Evolutionary conservation across 2,329 filamentous ascomycete species (phyloP).

Genomic region (Botrytis squamosa): DNA sequence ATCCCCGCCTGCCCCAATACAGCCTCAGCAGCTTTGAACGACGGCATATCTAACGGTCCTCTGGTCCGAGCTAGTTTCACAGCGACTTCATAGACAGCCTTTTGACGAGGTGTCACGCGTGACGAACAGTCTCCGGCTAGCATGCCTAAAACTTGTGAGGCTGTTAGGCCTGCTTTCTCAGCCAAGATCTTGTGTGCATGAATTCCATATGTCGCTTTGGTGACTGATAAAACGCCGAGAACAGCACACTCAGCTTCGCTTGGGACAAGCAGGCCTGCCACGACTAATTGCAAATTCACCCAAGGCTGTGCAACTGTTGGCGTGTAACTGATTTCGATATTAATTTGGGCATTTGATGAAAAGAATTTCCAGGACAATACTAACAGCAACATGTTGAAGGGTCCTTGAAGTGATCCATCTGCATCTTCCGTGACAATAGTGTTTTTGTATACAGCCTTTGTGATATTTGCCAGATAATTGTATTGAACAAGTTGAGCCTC

Average conservation of each 20-base stretch:
- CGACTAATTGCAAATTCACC: not conserved
- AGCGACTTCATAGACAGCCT: not conserved
- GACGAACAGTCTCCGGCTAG: not conserved
- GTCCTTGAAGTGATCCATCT: slow-evolving; percentile 8
- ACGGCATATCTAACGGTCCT: not conserved
- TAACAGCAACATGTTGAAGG: slow-evolving; percentile 8
- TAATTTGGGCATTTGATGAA: not conserved
- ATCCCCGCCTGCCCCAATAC: not conserved
- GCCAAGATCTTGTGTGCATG: slow-evolving; percentile 9
- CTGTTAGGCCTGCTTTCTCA: not conserved
- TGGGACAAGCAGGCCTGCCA: not conserved
- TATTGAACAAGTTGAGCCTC: slow-evolving; percentile 1
- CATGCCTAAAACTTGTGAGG: not conserved
- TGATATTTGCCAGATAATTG: not conserved
- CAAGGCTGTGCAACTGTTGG: not conserved
- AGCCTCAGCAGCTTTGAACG: not conserved
- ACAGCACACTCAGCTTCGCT: not conserved
- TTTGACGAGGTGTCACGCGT: not conserved
- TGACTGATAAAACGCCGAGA: not conserved
- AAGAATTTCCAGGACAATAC: not conserved
- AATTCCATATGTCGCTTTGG: not conserved
- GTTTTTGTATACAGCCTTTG: not conserved
- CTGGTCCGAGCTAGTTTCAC: not conserved
- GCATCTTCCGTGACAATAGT: not conserved
- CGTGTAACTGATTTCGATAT: not conserved